phyloP scores from a whole-genome alignment of 1,284 basidiomycete genomes.

The Singerocomus rubriflavus region DNA sequence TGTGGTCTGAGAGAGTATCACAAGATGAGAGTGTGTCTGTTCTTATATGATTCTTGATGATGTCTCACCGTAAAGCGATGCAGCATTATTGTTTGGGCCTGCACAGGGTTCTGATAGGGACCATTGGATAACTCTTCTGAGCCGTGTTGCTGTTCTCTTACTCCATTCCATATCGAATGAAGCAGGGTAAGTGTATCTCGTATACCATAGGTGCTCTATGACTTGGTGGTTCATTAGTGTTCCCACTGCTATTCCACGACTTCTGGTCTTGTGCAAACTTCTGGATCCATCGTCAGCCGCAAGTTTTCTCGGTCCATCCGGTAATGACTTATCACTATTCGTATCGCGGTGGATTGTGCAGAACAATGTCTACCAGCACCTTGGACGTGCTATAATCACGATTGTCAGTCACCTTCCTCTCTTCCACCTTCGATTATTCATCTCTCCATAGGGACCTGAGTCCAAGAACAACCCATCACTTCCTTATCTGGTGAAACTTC shows the following conservation, averaged over 20 bases:
- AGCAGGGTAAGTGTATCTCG: conserved; percentile 42
- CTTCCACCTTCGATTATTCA: conserved; percentile 1
- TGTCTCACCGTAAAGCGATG: conserved; percentile 4
- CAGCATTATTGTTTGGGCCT: conserved; percentile 13
- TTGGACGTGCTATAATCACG: neutral
- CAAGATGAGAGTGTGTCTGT: conserved; percentile 41
- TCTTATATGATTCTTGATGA: neutral
- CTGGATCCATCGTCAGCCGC: conserved; percentile 14
- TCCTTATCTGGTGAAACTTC: conserved; percentile 32
- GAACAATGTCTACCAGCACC: neutral
- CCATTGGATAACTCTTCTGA: conserved; percentile 59
- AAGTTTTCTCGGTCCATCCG: conserved; percentile 10
- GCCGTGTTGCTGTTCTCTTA: conserved; percentile 46
- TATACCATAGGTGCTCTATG: neutral
- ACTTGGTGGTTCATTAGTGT: conserved; percentile 27
- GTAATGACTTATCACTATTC: conserved; percentile 10
- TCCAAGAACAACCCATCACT: conserved; percentile 28
- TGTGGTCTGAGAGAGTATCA: conserved; percentile 44
- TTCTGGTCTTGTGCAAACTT: conserved; percentile 30
- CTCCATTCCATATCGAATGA: conserved; percentile 47
- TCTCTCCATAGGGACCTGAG: conserved; percentile 20
- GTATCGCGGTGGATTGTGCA: conserved; percentile 20
- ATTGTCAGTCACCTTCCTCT: conserved; percentile 25
- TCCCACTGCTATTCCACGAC: conserved; percentile 21
- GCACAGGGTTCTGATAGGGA: conserved; percentile 36